Percentiles rank a stretch among this genome's conserved stretches.
These are phyloP conservation scores for Micractinium sp. DNA, from an alignment of 139 green algal genomes.

Conservation along the genomic window DNA sequence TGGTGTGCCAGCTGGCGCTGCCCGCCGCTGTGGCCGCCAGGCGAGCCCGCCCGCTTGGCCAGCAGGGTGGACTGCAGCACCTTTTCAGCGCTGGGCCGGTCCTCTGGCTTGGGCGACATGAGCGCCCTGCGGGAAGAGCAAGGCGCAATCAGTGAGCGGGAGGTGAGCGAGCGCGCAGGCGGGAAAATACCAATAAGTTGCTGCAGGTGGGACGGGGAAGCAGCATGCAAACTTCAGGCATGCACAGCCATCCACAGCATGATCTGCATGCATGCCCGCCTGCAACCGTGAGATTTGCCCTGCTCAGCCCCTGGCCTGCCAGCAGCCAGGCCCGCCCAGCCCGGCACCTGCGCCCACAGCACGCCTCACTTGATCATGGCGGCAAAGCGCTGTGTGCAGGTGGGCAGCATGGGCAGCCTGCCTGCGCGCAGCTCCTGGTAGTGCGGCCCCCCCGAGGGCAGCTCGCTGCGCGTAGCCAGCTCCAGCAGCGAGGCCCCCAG, in stretches of 20 bases:
- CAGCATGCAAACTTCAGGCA: neutral
- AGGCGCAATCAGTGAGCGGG: neutral
- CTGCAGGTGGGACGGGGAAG: neutral
- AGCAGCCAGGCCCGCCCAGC: neutral
- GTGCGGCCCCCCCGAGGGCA: constrained; percentile 62
- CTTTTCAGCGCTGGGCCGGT: constrained; percentile 64
- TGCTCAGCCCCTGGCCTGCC: too few species aligned
- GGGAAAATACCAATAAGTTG: neutral
- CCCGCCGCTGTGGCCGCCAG: neutral
- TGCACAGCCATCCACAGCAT: neutral
- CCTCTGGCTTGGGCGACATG: constrained; percentile 60
- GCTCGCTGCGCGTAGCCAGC: constrained; percentile 61
- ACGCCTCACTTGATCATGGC: constrained; percentile 60
- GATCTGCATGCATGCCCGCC: neutral
- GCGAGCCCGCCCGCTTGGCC: neutral
- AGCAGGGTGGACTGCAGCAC: constrained; percentile 37
- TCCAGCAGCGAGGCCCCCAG: constrained; percentile 88
- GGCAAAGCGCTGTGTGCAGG: constrained; percentile 43
- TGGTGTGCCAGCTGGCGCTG: constrained; percentile 6
- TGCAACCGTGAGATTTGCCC: neutral
- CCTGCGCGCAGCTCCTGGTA: constrained; percentile 71
- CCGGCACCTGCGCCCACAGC: neutral
- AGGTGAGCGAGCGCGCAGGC: neutral
- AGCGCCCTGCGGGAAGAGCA: constrained; percentile 42
- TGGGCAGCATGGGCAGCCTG: constrained; percentile 69